Percentiles rank a stretch among this genome's conserved stretches.
These are phyloP conservation scores for Ramaria rubella DNA, from an alignment of 768 basidiomycete genomes.

Conservation along the genomic window DNA sequence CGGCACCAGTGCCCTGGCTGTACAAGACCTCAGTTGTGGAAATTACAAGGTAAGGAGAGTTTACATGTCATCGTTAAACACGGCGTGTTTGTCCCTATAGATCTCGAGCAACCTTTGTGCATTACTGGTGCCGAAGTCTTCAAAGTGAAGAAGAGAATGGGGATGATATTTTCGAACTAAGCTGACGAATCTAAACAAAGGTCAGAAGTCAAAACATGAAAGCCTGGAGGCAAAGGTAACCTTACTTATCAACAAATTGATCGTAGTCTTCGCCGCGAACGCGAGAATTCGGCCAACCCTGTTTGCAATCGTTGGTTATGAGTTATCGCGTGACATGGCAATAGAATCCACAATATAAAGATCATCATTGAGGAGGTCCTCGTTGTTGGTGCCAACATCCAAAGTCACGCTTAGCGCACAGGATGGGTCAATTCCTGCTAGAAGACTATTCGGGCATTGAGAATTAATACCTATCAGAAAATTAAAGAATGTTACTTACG, in stretches of 20 bases:
- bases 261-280: slow-evolving; percentile 71
- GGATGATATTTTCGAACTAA: slow-evolving; percentile 69
- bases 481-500: slow-evolving; percentile 32
- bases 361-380: slow-evolving; percentile 51
- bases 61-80: slow-evolving; percentile 85
- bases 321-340: not conserved
- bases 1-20: slow-evolving; percentile 73
- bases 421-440: slow-evolving; percentile 60
- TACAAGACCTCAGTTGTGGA: not conserved
- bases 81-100: slow-evolving; percentile 57
- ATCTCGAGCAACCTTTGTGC: slow-evolving; percentile 59
- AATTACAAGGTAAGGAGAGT: slow-evolving; percentile 11
- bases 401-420: slow-evolving; percentile 53
- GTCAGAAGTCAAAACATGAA: not conserved
- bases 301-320: slow-evolving; percentile 1
- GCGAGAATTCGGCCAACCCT: slow-evolving; percentile 72
- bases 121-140: slow-evolving; percentile 78
- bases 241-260: slow-evolving; percentile 67
- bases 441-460: slow-evolving; percentile 34
- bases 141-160: slow-evolving; percentile 67
- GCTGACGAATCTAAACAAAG: slow-evolving; percentile 76
- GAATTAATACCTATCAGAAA: not conserved
- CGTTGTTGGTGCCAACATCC: slow-evolving; percentile 76
- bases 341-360: slow-evolving; percentile 54
- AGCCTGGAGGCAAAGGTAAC: no score